Base-by-base conservation (phyloP, 1,284 basidiomycete species). In the Austroboletus novae-zelandiae region DNA sequence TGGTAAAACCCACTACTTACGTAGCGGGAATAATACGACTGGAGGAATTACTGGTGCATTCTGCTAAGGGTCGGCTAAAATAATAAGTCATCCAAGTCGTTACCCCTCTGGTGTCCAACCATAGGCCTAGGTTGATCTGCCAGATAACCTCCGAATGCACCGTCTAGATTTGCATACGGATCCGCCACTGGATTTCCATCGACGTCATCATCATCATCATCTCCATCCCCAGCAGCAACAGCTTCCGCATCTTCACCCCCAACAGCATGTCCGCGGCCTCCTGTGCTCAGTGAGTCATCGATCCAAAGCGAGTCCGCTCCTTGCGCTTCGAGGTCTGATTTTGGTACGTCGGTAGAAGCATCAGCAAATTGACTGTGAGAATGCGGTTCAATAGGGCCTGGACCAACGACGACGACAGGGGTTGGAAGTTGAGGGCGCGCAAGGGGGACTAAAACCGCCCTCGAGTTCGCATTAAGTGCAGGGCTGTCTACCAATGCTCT, bases 401-500 rank as follows among this genome's bases (percentile, higher is more conserved):
- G 84, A 1, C 86, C 86, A 6, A 79, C 59, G 8, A 90, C 72
- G 41, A 68, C 71, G 47, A 87, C 59, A 11, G 70, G 52, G 2
- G 72, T 64, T 1, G 82, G 80, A 40, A 83, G 75, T 54, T 74
- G 73, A 8, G 74, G 66, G 14, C 81, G 80, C 43, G 78, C 61
- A 10, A 86, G 65, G 9, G 84, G 74, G 11, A 91, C 77, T n/a
- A 91, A 76, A 30, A 83, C 84, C 45, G 83, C 78, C 49, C 86
- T 78, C 3, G 89, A 91, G 56, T 86, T 76, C 2, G 79, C 61
- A 61, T 92, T 92, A 39, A 92, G 73, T 4, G 90, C 90, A 20
- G 89, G 86, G 54, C 84, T 89, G 64, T 91, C 89, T 35, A 73
- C 69, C 50, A 92, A 73, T 11, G 86, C 83, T 63, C 82, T 90